Conservation (phyloP, 1,284 basidiomycete species). For the Pseudozyma thailandica region DNA sequence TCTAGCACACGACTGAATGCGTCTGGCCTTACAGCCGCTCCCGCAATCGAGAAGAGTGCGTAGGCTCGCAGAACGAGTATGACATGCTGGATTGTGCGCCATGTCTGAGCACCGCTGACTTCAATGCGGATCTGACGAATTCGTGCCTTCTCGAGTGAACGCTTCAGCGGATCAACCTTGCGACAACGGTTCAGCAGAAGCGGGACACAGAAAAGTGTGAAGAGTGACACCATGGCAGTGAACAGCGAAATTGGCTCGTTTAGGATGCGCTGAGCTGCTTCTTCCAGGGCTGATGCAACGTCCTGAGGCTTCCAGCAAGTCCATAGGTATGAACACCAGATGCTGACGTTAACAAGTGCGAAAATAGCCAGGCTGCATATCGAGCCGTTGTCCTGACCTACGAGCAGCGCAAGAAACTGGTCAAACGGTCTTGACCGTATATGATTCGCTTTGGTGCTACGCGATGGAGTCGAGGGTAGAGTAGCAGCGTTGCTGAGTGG, state of each 20-base stretch:
- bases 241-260: constrained; percentile 4
- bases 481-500: background rate
- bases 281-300: background rate
- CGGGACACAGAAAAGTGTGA: background rate
- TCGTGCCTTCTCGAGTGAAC: constrained; percentile 14
- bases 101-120: constrained; percentile 3
- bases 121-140: constrained; percentile 22
- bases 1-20: background rate
- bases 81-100: constrained; percentile 15
- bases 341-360: constrained; percentile 6
- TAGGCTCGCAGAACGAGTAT: constrained; percentile 1
- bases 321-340: constrained; percentile 11
- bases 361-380: constrained; percentile 1
- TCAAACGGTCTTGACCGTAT: background rate
- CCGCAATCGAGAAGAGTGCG: background rate
- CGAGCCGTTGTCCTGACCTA: constrained; percentile 6
- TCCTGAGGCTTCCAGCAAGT: background rate
- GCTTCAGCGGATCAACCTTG: constrained; percentile 19
- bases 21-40: background rate
- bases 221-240: background rate
- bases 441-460: background rate
- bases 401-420: background rate
- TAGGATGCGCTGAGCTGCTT: background rate
- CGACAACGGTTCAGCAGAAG: constrained; percentile 1
- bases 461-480: background rate